Evolutionary conservation across 805 yeast species (phyloP).

Genomic region (Saturnispora dispora): DNA sequence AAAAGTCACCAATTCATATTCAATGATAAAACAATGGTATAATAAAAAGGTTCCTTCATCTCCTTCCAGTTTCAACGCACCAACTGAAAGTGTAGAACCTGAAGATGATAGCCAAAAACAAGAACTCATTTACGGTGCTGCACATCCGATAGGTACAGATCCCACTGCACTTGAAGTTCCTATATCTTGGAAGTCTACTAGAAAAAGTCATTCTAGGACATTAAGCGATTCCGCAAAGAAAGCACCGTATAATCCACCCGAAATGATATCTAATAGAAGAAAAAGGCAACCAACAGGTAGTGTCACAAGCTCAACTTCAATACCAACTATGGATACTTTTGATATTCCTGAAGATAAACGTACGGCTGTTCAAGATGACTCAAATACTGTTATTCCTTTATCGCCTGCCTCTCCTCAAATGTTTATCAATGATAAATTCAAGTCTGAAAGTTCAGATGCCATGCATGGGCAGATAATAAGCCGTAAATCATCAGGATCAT

Average conservation of each 20-base stretch:
- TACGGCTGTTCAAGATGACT: constrained; percentile 2
- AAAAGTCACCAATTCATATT: constrained; percentile 37
- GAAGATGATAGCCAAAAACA: neutral
- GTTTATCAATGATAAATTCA: constrained; percentile 21
- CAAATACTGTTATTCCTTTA: neutral
- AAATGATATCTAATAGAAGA: constrained; percentile 58
- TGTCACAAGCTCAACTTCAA: neutral
- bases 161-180: neutral
- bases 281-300: constrained; percentile 3
- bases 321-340: neutral
- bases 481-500: constrained; percentile 4
- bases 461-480: neutral
- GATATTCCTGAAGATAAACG: constrained; percentile 2
- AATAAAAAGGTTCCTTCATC: constrained; percentile 24
- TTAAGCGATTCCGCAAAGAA: neutral
- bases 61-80: neutral
- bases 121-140: neutral
- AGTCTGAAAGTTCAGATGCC: neutral
- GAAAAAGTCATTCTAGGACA: neutral
- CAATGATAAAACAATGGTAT: constrained; percentile 65
- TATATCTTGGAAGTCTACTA: neutral
- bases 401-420: constrained; percentile 19
- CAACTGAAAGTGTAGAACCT: neutral
- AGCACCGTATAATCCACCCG: constrained; percentile 38
- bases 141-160: neutral